These are phyloP conservation scores for Termitomyces sp. DNA, from an alignment of 768 basidiomycete species.

Conservation along the genomic window DNA sequence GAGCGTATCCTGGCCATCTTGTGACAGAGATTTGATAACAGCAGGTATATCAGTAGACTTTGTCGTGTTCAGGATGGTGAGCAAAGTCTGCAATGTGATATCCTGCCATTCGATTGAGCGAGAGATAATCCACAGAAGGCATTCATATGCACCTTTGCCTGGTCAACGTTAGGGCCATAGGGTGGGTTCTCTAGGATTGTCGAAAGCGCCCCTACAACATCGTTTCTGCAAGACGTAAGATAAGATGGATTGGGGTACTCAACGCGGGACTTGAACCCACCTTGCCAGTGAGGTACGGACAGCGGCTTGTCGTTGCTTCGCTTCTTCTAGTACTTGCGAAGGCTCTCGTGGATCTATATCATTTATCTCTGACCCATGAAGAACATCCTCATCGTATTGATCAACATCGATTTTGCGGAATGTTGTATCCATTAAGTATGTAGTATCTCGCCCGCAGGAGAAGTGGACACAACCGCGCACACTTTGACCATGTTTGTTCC, in stretches of 20 bases:
- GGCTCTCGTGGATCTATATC: conserved; percentile 82
- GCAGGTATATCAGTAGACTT: conserved; percentile 82
- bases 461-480: background rate
- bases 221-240: conserved; percentile 47
- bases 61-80: conserved; percentile 92
- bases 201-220: conserved; percentile 69
- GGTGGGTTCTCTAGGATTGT: conserved; percentile 75
- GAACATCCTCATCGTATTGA: conserved; percentile 84
- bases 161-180: conserved; percentile 84
- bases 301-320: conserved; percentile 57
- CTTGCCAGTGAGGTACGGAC: conserved; percentile 73
- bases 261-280: conserved; percentile 37
- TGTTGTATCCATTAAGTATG: conserved; percentile 42
- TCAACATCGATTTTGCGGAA: conserved; percentile 97
- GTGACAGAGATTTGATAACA: conserved; percentile 68
- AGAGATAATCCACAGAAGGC: background rate
- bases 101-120: conserved; percentile 40
- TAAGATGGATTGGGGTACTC: background rate
- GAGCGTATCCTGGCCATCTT: conserved; percentile 80
- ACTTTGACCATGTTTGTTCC: conserved; percentile 1
- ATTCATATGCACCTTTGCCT: conserved; percentile 72
- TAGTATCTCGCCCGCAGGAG: background rate
- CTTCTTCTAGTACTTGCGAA: conserved; percentile 66
- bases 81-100: conserved; percentile 72
- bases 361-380: conserved; percentile 83